Conservation (phyloP, 163 green algal genomes). For the Chloromonas sp. region DNA sequence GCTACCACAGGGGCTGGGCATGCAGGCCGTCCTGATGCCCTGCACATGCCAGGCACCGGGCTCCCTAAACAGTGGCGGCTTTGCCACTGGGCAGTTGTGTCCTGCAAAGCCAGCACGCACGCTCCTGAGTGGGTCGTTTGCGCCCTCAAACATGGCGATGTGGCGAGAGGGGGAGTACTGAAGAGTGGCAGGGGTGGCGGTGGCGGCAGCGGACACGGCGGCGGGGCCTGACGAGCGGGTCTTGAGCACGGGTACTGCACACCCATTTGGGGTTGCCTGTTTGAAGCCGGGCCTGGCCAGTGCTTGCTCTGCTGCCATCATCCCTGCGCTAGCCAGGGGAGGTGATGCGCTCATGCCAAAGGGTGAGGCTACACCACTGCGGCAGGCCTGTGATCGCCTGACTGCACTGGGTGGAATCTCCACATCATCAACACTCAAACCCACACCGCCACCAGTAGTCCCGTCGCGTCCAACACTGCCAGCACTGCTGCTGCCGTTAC, state of each 20-base stretch:
- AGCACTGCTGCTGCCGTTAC: neutral
- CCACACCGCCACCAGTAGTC: neutral
- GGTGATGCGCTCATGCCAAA: neutral
- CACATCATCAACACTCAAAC: neutral
- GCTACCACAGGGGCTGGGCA: too few species aligned
- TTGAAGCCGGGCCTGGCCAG: neutral
- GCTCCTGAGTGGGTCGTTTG: too few species aligned
- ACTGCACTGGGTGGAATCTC: neutral
- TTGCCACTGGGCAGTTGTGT: too few species aligned
- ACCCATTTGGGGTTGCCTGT: neutral
- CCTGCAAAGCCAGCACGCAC: too few species aligned
- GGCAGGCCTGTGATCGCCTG: neutral
- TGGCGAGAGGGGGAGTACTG: neutral
- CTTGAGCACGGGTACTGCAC: neutral
- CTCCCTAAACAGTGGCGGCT: too few species aligned
- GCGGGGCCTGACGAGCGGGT: neutral
- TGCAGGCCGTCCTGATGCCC: too few species aligned
- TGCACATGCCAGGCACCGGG: too few species aligned
- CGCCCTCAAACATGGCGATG: neutral
- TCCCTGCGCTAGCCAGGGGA: neutral
- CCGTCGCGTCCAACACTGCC: neutral
- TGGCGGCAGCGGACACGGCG: neutral
- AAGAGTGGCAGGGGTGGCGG: neutral
- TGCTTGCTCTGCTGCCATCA: neutral
- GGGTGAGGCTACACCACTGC: neutral